Evolutionary conservation across 2,329 filamentous ascomycete genomes (phyloP).

Genomic region (Aureobasidium leucospermi): DNA sequence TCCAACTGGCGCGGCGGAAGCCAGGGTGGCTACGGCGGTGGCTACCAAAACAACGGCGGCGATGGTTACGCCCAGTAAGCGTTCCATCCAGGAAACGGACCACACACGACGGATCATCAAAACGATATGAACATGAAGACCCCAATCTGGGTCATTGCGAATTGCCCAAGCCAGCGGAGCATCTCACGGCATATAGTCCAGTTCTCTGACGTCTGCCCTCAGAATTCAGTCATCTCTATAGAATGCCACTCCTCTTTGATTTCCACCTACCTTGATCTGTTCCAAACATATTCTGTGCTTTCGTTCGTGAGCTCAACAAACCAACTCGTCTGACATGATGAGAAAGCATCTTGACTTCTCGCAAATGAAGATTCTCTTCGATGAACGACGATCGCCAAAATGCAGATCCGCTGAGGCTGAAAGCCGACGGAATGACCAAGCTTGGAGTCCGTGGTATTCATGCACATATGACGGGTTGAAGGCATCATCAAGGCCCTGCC

Average conservation of each 20-base stretch:
- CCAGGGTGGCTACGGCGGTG: slow-evolving; percentile 21
- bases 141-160: slow-evolving; percentile 1
- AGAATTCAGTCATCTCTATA: slow-evolving; percentile 11
- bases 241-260: slow-evolving; percentile 12
- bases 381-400: too few relatives aligned
- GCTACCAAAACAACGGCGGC: slow-evolving; percentile 9
- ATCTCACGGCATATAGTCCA: slow-evolving; percentile 4
- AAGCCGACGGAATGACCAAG: too few relatives aligned
- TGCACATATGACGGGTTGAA: background rate
- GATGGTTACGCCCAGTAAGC: slow-evolving; percentile 12
- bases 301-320: too few relatives aligned
- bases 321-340: too few relatives aligned
- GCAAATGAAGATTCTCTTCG: too few relatives aligned
- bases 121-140: slow-evolving; percentile 7
- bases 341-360: too few relatives aligned
- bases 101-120: slow-evolving; percentile 9
- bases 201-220: slow-evolving; percentile 6
- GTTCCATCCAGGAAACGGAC: background rate
- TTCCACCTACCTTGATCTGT: background rate
- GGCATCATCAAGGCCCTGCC: background rate
- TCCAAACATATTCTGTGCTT: too few relatives aligned
- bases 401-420: too few relatives aligned
- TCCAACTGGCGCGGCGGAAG: slow-evolving; percentile 21
- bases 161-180: slow-evolving; percentile 11
- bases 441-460: too few relatives aligned